Conservation (phyloP, 176 grass and related monocot species). For the Cocos nucifera region DNA sequence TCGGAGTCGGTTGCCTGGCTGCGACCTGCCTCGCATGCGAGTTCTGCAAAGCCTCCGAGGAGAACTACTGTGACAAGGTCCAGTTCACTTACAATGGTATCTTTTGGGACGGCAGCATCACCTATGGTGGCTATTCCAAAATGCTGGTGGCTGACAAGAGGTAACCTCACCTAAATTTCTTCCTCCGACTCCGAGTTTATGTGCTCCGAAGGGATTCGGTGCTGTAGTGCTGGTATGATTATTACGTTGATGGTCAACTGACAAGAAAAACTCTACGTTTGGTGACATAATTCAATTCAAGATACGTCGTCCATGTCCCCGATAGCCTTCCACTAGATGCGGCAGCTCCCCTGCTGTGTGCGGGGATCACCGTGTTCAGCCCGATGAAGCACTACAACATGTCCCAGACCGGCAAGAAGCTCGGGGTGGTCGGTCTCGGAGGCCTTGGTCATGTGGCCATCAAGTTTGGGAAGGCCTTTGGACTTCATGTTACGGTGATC, state of each 20-base stretch:
- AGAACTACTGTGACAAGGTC: conserved; percentile 83
- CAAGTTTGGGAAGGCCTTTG: conserved; percentile 73
- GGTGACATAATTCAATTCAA: neutral
- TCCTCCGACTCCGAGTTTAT: too few species aligned
- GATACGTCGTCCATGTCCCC: conserved; percentile 51
- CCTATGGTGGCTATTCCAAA: conserved; percentile 79
- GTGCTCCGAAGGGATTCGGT: too few species aligned
- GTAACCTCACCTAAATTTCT: neutral
- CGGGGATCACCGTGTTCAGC: conserved; percentile 63
- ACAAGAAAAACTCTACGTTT: too few species aligned
- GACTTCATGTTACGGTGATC: conserved; percentile 42
- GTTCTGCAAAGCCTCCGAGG: conserved; percentile 52
- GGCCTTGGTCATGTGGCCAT: conserved; percentile 63
- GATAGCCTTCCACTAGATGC: conserved; percentile 47
- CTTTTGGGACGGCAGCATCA: conserved; percentile 77
- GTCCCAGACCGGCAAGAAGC: conserved; percentile 32
- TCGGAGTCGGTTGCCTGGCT: conserved; percentile 72
- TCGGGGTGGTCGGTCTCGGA: conserved; percentile 58
- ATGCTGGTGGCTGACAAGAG: conserved; percentile 58
- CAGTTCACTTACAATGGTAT: conserved; percentile 76
- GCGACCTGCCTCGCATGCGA: conserved; percentile 64
- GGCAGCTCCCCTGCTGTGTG: conserved; percentile 53
- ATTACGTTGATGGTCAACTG: too few species aligned
- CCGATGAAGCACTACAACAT: conserved; percentile 69
- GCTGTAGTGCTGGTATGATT: too few species aligned